Base-by-base conservation (phyloP, 192 early-diverging fungal species). In the Dissophora globulifera region DNA sequence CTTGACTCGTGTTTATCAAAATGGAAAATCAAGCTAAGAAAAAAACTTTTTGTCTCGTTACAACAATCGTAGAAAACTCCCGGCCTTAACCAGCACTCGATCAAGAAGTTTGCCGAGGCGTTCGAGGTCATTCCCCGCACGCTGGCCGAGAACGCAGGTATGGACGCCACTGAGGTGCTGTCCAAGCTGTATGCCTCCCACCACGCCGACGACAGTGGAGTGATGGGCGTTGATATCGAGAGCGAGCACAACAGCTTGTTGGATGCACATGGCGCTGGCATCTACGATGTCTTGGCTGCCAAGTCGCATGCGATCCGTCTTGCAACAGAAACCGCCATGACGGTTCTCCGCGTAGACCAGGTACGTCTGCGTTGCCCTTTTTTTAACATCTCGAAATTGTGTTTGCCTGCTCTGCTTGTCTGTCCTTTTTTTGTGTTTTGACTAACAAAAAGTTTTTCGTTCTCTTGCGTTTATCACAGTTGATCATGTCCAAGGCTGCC, bases 401-500 rank as follows among this genome's bases (percentile, higher is more conserved):
- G n/a, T n/a, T n/a, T n/a, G n/a, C n/a, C n/a, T n/a, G 38, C 38
- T 13, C 13, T 40, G 38, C 8, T 40, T 7, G 8, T 40, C 38
- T 40, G 38, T 40, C 8, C 13, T 40, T 7, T 40, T 40, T 10
- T 40, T 7, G 38, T 13, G 8, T 13, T 13, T 40, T 7, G 31
- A 25, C 4, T 2, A 31, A 22, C 42, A 10, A 33, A 38, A 33
- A 5, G 9, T 27, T 25, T 45, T 26, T 16, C 35, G 9, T 19
- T n/a, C 12, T 43, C 27, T 26, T 4, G 43, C 22, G 33, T 33
- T 15, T 27, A 8, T 43, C 15, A 43, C 42, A 91, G 91, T 95
- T 98, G 76, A 96, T 98, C 82, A 98, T 98, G 97, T 93, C 92
- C 56, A 97, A 97, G 84, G 93, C 91, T 41, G 95, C 97, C 19